Base-by-base conservation (phyloP, 2,329 filamentous ascomycete species). In the Trichophyton verrucosum region DNA sequence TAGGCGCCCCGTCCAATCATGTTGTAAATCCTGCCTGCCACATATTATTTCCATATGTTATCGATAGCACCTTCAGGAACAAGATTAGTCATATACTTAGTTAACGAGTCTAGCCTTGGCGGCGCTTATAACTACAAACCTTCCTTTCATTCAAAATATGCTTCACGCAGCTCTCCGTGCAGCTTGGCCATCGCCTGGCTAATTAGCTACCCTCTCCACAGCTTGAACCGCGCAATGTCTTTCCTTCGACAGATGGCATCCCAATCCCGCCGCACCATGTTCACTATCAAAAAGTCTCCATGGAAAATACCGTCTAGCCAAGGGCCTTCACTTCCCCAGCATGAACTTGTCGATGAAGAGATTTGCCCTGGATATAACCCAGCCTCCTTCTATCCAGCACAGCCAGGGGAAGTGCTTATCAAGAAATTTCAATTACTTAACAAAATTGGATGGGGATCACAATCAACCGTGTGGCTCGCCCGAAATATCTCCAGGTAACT, bases 391-490 rank as follows among this genome's bases (percentile, higher is more conserved):
- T 66, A 66, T 40, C 61, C 64, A 24, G 63, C 64, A 17, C 56
- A 47, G 15, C 58, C 64, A 22, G 64, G 63, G 17, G 63, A 66
- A 51, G 33, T 65, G 6, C 60, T 66, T 58, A 40, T 63, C n/a
- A 56, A 56, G 22, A 61, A 62, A 53, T 65, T 65, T 55, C 60
- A 64, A 49, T 57, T 65, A 17, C 53, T 63, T 17, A 49, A 22
- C n/a, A 66, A 65, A 58, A 57, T 77, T 1, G 75, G 73, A 5
- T 76, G 65, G 61, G 74, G 74, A 42, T 68, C 68, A 42, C 72
- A 68, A 8, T 76, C 73, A 3, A 77, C 74, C 0, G 72, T 76
- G 17, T 76, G 74, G 74, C 69, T 77, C 15, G 73, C 72, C 17
- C 68, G 66, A 27, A 71, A 76, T 60, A 63, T 72, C 8, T 63